Base-by-base conservation (phyloP, 2,329 filamentous ascomycete genomes). In the Nemania abortiva region DNA sequence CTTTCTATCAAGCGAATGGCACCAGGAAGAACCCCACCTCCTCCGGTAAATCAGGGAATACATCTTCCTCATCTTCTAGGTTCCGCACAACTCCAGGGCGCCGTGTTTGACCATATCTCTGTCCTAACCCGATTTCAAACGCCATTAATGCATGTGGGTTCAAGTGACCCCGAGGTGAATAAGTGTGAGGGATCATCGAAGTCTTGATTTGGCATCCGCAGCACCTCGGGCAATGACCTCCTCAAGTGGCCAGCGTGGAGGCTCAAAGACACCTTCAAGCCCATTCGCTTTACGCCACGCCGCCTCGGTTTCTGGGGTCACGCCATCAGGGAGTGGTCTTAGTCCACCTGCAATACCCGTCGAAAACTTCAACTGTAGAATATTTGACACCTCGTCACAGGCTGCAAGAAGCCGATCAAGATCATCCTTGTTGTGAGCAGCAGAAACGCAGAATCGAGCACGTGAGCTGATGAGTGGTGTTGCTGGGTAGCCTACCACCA, bases 401-500 rank as follows among this genome's bases (percentile, higher is more conserved):
- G 96, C 96, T 4, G 89, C 87, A 59, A 99, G 85, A 68, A 99
- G 84, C 57, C 95, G 90, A 81, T 99, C 96, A 76, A 99, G 88
- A 79, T 99, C 96, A 59, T 99, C 96, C 85, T 99, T 99, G 82
- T 97, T 99, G 85, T 99, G 96, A 1, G 96, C 94, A 1, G 96
- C 91, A 2, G 94, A 97, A 62, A 99, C 90, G 79, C 96, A 99
- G 88, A 99, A 98, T 56, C 96, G 92, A 59, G 94, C 96, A 72
- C 96, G 92, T 22, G 95, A 98, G 70, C 93, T 97, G 75, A 98
- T 97, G 54, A 99, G 88, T 1, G 96, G 96, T 1, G 96, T 99
- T 9, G 95, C 96, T 6, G 96, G 96, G 79, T 99, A 99, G 61
- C 95, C 96, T 70, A 99, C 96, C 54, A 99, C 93, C 47, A 99